Conservation (phyloP, 176 grass and related monocot species). For the Oryza punctata region DNA sequence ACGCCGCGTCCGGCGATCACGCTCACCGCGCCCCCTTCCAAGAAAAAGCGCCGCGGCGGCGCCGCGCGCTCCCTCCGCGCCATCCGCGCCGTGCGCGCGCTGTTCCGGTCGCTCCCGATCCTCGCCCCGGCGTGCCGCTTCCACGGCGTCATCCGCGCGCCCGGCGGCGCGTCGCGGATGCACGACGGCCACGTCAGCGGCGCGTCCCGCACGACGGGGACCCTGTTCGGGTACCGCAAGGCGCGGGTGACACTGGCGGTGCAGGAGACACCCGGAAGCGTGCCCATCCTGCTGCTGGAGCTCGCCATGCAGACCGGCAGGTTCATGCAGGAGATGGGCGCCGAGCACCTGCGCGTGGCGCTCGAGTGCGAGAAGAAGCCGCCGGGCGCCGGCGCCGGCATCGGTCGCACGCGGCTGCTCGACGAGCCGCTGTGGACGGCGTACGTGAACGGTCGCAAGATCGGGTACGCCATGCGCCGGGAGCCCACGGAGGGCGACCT, state of each 20-base stretch:
- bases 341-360: conserved; percentile 79
- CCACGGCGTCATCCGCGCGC: conserved; percentile 43
- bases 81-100: conserved; percentile 71
- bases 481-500: conserved; percentile 78
- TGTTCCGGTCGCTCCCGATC: conserved; percentile 90
- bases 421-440: conserved; percentile 94
- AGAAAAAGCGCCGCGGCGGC: conserved; percentile 45
- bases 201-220: conserved; percentile 75
- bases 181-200: conserved; percentile 67
- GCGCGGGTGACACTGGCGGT: conserved; percentile 79
- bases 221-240: conserved; percentile 85
- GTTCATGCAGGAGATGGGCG: conserved; percentile 99
- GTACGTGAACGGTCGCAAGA: conserved; percentile 84
- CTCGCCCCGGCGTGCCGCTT: conserved; percentile 76
- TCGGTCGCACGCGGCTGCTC: conserved; percentile 55
- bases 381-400: conserved; percentile 40
- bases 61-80: conserved; percentile 48
- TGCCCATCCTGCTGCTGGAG: conserved; percentile 87
- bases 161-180: conserved; percentile 35
- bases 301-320: conserved; percentile 76
- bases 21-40: conserved; percentile 59
- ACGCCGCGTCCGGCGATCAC: conserved; percentile 65
- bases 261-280: conserved; percentile 82
- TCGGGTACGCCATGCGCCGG: conserved; percentile 74
- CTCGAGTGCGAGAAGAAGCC: conserved; percentile 89